Percentiles rank a stretch among this genome's conserved stretches.
Conservation (phyloP, 805 yeast genomes). For the Debaryomyces hansenii region DNA sequence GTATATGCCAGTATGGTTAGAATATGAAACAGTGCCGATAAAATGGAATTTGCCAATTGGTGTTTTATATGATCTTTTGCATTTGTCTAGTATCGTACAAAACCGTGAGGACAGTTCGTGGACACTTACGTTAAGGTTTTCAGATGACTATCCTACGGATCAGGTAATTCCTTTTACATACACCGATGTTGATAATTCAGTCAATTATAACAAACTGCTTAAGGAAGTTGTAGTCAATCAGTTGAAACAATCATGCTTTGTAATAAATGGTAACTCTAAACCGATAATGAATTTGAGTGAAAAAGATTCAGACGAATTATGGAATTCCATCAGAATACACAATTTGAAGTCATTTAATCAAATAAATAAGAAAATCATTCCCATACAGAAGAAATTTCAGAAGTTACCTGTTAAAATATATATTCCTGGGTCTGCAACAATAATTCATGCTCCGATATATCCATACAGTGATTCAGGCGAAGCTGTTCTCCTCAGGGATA, state of each 20-base stretch:
- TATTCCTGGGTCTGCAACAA: constrained; percentile 36
- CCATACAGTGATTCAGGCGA: constrained; percentile 6
- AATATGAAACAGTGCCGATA: constrained; percentile 60
- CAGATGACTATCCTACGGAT: constrained; percentile 25
- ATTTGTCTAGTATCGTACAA: constrained; percentile 23
- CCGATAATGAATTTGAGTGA: constrained; percentile 76
- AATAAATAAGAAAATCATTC: constrained; percentile 27
- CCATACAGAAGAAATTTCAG: constrained; percentile 19
- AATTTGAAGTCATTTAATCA: constrained; percentile 26
- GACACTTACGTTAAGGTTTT: constrained; percentile 34
- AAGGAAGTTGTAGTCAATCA: constrained; percentile 69
- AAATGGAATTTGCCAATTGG: constrained; percentile 82
- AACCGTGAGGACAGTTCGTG: constrained; percentile 29
- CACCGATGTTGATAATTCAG: constrained; percentile 5
- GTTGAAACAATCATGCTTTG: constrained; percentile 77
- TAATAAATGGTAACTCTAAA: constrained; percentile 75
- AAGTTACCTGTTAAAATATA: constrained; percentile 52
- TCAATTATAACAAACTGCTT: constrained; percentile 31
- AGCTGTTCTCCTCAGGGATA: constrained; percentile 3
- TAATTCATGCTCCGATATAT: constrained; percentile 27
- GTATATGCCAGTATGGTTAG: constrained; percentile 57
- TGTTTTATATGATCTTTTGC: constrained; percentile 55
- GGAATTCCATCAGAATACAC: constrained; percentile 49
- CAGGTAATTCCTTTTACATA: constrained; percentile 30
- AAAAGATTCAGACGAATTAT: constrained; percentile 55